phyloP scores from a whole-genome alignment of 2,329 filamentous ascomycete genomes.

The Clonostachys rosea region DNA sequence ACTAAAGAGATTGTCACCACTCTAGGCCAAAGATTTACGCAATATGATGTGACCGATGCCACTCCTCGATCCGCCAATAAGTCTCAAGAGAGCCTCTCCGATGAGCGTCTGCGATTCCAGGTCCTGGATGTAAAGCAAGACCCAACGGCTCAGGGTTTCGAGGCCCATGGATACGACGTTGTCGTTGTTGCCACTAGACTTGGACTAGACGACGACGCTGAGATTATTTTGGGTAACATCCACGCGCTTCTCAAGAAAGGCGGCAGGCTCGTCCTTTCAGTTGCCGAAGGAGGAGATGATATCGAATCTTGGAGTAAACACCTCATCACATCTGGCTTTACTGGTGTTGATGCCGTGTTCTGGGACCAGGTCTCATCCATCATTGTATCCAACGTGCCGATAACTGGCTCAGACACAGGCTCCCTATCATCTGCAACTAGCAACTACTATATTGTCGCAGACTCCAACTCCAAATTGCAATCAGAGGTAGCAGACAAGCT shows the following conservation, averaged over 20 bases:
- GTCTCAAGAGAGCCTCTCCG: conserved; percentile 4
- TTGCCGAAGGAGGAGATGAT: too few species aligned
- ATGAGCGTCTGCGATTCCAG: conserved; percentile 12
- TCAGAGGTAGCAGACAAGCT: too few species aligned
- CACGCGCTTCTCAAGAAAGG: conserved; percentile 12
- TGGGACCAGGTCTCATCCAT: background rate
- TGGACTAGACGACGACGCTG: conserved; percentile 17
- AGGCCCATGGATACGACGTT: conserved; percentile 15
- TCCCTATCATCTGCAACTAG: background rate
- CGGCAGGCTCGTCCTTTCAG: conserved; percentile 10
- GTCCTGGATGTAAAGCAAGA: conserved; percentile 22
- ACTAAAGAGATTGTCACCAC: background rate
- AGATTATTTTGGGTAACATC: conserved; percentile 12
- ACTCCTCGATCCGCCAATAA: conserved; percentile 17
- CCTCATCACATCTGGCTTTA: conserved; percentile 16
- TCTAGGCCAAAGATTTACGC: background rate
- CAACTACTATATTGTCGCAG: background rate
- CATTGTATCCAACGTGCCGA: background rate
- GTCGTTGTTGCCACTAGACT: conserved; percentile 17
- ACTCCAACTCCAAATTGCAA: too few species aligned
- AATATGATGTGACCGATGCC: conserved; percentile 20
- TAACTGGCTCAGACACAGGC: background rate
- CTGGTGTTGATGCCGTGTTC: background rate
- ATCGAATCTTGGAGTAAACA: conserved; percentile 15
- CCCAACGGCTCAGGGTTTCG: conserved; percentile 18